Conservation (phyloP, 2,329 filamentous ascomycete genomes). For the Ciborinia camelliae region DNA sequence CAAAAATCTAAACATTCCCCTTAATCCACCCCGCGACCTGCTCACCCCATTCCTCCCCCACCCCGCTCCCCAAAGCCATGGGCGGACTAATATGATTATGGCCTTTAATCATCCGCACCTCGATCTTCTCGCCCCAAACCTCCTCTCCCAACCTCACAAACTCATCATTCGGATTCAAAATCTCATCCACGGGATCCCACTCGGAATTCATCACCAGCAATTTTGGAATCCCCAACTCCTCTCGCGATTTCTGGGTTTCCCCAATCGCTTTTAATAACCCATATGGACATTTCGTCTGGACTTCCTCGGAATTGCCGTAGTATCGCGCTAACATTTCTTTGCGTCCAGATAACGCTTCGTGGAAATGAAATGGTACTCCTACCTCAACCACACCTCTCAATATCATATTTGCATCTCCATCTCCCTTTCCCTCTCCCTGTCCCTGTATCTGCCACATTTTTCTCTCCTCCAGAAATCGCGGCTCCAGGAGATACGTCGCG, state of each 20-base stretch:
- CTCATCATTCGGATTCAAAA: conserved; percentile 29
- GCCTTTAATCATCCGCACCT: conserved; percentile 26
- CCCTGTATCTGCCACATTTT: conserved; percentile 17
- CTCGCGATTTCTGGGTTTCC: conserved; percentile 25
- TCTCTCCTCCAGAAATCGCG: conserved; percentile 28
- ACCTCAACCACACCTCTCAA: conserved; percentile 31
- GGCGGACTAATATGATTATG: conserved; percentile 38
- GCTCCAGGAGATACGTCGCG: conserved; percentile 33
- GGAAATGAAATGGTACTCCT: conserved; percentile 31
- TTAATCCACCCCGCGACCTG: conserved; percentile 34
- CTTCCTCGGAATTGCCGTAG: conserved; percentile 25
- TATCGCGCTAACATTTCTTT: conserved; percentile 26
- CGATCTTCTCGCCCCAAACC: conserved; percentile 29
- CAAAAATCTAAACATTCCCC: not conserved
- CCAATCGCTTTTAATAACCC: conserved; percentile 27
- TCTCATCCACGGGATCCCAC: conserved; percentile 35
- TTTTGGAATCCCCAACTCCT: conserved; percentile 28
- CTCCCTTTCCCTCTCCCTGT: too few species aligned
- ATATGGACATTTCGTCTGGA: conserved; percentile 24
- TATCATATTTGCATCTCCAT: conserved; percentile 18
- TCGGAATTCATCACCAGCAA: conserved; percentile 30
- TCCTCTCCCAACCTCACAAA: conserved; percentile 32
- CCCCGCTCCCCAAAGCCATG: conserved; percentile 30
- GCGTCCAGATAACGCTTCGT: conserved; percentile 11
- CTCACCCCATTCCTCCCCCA: conserved; percentile 35